Evolutionary conservation across 345 rosid species (phyloP), one percentile per base, ranked within the genome.

Genomic region (Laguncularia racemosa): DNA sequence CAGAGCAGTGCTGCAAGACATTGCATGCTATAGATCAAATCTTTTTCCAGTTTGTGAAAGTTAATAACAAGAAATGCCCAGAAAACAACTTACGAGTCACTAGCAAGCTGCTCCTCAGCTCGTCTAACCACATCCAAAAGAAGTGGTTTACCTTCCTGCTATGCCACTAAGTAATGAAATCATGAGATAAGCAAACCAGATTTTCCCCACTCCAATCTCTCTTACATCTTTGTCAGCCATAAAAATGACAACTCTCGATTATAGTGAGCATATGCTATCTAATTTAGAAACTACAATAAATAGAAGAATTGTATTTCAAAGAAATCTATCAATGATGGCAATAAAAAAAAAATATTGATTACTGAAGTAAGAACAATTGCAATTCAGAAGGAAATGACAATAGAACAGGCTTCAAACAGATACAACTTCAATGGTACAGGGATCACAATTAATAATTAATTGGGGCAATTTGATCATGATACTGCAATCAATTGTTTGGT

Each of bases 121-220:
- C 58, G 66, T 43, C 65, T 65, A 21, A 74, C 79, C 1, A 54
- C 74, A 45, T 74, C 63, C 55, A 74, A 44, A 56, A 74, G 72
- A 62, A 78, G 79, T 67, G 82, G 78, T 49, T 60, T 71, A 46
- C 76, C 79, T 52, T 78, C 79, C 82, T 74, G 76, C 50, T 23
- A 62, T 62, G 53, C 33, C 33, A 18, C 13, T 15, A 48, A 3
- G 55, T 12, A 50, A 26, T 19, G 47, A 20, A 46, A 60, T 14
- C 3, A 50, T 26, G 15, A 0, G 6, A 20, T 20, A 38, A 33
- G 11, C 6, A 33, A 33, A 33, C 40, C 9, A 33, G 40, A 33
- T 6, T 33, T 6, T 33, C 40, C 40, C 7, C 40, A 33, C 40
- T 33, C 7, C 40, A 33, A 33, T 33, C 28, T 26, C 28, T 26